Conservation (phyloP, 1,139 yeast species). For the Debaryomyces udenii region DNA sequence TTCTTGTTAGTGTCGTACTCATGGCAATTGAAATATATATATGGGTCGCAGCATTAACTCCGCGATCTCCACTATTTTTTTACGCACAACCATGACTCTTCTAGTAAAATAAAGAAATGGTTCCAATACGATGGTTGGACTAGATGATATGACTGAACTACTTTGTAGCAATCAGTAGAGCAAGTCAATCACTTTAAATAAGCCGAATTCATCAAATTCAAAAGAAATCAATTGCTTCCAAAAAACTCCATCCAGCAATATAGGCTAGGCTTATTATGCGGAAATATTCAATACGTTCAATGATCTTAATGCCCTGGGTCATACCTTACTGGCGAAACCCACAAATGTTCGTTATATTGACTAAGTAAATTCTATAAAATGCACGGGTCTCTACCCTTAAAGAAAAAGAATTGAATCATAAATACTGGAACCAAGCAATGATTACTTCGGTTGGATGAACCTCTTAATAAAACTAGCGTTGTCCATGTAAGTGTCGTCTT, state of each 20-base stretch:
- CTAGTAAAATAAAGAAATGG: background rate
- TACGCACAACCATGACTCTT: conserved; percentile 1
- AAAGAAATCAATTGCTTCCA: too few relatives aligned
- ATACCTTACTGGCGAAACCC: too few relatives aligned
- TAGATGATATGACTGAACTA: too few relatives aligned
- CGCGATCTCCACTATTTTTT: conserved; percentile 5
- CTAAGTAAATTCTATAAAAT: conserved; percentile 1
- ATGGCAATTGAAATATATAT: conserved; percentile 1
- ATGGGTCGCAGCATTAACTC: conserved; percentile 3
- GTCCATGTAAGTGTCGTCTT: conserved; percentile 15
- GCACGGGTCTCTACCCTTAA: background rate
- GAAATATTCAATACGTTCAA: too few relatives aligned
- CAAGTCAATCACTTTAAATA: too few relatives aligned
- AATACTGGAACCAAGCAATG: background rate
- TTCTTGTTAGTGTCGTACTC: background rate
- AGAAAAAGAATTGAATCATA: background rate
- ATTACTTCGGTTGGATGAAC: conserved; percentile 20
- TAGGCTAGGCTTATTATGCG: too few relatives aligned
- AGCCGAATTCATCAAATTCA: too few relatives aligned
- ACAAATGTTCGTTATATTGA: background rate
- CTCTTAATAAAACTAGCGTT: conserved; percentile 23
- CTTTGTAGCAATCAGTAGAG: too few relatives aligned
- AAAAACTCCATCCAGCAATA: too few relatives aligned
- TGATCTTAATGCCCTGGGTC: too few relatives aligned
- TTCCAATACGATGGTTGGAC: too few relatives aligned